phyloP scores from a whole-genome alignment of 2,329 filamentous ascomycete species.

The Ophiostoma perfectum region DNA sequence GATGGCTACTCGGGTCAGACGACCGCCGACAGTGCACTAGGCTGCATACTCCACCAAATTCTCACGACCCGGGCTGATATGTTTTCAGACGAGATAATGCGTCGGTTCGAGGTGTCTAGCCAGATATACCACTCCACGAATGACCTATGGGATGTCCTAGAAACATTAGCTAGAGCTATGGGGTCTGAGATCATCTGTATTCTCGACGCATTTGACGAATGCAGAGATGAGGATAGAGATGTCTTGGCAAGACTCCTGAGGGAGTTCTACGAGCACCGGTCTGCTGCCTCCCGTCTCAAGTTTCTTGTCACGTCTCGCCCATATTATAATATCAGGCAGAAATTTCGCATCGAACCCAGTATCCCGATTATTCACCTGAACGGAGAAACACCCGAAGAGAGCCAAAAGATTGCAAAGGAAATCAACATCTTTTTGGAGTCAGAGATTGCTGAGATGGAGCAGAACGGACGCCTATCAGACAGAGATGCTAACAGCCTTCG shows the following conservation, averaged over 20 bases:
- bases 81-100: background rate
- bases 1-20: background rate
- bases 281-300: background rate
- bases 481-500: background rate
- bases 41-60: background rate
- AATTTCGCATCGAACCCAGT: background rate
- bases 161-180: background rate
- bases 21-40: background rate
- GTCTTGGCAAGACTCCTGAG: background rate
- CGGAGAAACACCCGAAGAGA: background rate
- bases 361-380: background rate
- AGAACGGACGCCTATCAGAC: background rate
- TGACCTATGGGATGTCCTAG: background rate
- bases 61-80: background rate
- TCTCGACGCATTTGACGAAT: background rate
- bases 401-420: background rate
- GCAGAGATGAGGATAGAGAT: background rate
- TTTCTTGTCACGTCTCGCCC: background rate
- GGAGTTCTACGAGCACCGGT: background rate
- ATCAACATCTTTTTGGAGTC: background rate
- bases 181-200: background rate
- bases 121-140: background rate
- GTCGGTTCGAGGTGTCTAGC: background rate
- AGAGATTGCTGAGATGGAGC: background rate
- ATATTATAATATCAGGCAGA: background rate